A percentile compares a stretch with the other conserved stretches of the same genome.
phyloP scores from a whole-genome alignment of 2,329 filamentous ascomycete species.

The Phaeosphaeriaceae sp. region DNA sequence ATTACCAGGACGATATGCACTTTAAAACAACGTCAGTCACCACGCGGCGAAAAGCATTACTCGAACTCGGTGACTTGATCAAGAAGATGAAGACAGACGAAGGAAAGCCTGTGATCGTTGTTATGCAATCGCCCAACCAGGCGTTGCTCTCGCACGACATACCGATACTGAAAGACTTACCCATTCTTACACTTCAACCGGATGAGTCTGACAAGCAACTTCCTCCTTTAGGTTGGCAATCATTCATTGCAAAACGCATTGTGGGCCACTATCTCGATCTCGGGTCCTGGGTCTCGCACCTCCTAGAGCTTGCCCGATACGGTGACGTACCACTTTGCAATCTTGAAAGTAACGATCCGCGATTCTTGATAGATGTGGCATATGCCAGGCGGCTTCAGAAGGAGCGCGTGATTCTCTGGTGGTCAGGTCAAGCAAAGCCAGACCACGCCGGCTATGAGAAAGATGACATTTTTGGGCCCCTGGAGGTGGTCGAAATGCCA shows the following conservation, averaged over 20 bases:
- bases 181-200: conserved; percentile 79
- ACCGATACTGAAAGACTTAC: conserved; percentile 81
- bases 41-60: conserved; percentile 84
- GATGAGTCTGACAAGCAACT: conserved; percentile 85
- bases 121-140: conserved; percentile 88
- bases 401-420: conserved; percentile 96
- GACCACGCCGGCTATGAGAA: conserved; percentile 96
- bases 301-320: conserved; percentile 86
- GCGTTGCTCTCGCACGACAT: conserved; percentile 84
- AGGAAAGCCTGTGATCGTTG: conserved; percentile 76
- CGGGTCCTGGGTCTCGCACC: conserved; percentile 89
- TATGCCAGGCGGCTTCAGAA: conserved; percentile 89
- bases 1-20: conserved; percentile 83
- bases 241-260: conserved; percentile 82
- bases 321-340: conserved; percentile 96
- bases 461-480: conserved; percentile 81
- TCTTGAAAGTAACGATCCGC: conserved; percentile 89
- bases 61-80: conserved; percentile 85
- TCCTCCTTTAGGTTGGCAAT: conserved; percentile 92
- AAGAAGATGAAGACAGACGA: conserved; percentile 92
- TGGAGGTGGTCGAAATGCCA: conserved; percentile 91
- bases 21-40: conserved; percentile 90
- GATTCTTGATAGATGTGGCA: conserved; percentile 93
- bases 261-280: conserved; percentile 90
- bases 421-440: conserved; percentile 84